phyloP scores from a whole-genome alignment of 2,329 filamentous ascomycete species.

The Trichophyton equinum region DNA sequence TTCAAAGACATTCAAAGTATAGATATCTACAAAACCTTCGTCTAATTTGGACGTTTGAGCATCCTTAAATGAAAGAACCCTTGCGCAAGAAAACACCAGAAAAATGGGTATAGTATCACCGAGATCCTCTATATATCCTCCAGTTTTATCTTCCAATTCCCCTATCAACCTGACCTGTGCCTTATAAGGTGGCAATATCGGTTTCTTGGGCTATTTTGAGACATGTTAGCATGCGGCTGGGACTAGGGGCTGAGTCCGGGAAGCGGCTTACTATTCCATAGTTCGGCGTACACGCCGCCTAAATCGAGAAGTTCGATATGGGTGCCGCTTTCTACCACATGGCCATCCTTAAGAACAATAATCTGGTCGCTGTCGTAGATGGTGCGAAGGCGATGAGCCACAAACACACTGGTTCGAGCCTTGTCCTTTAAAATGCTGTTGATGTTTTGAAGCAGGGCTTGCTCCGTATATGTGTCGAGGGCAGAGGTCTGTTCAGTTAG shows the following conservation, averaged over 20 bases:
- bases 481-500: constrained; percentile 52
- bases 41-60: too few relatives aligned
- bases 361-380: constrained; percentile 91
- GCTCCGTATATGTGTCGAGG: constrained; percentile 85
- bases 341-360: constrained; percentile 73
- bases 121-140: background rate
- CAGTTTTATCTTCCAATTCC: background rate
- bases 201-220: background rate
- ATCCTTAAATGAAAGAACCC: background rate
- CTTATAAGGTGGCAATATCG: background rate
- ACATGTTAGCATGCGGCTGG: background rate
- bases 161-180: background rate
- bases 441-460: constrained; percentile 80
- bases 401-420: constrained; percentile 79
- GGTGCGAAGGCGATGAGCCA: constrained; percentile 81
- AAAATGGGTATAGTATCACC: constrained; percentile 1
- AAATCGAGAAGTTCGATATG: constrained; percentile 71
- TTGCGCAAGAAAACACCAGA: background rate
- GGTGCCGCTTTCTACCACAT: constrained; percentile 78
- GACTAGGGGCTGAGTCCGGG: background rate
- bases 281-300: constrained; percentile 69
- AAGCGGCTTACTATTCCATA: constrained; percentile 67
- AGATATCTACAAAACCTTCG: background rate
- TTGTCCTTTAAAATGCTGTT: constrained; percentile 86
- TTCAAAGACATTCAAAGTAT: too few relatives aligned